Evolutionary conservation across 2,329 filamentous ascomycete species (phyloP), one percentile per base, ranked within the genome.

Genomic region (Lachnum nothofagi): DNA sequence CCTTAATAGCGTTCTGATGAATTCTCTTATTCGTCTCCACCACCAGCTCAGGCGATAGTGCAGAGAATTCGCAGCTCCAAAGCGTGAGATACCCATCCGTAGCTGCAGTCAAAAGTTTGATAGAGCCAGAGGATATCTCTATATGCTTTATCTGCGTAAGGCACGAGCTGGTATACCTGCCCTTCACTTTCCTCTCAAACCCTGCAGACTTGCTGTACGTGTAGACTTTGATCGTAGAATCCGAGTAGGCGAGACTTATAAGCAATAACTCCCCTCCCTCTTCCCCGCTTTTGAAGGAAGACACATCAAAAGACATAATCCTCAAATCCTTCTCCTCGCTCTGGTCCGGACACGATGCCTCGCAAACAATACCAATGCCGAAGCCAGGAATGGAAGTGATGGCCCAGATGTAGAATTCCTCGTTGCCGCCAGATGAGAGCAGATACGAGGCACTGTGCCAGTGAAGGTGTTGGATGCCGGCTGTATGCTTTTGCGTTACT

Each of bases 381-480:
- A 63, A 63, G 31, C 48, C 79, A 68, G 1, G 74, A 71, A 22
- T 81, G 73, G 5, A 86, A 65, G 9, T 63, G 62, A 40, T 72
- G 34, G 79, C 77, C 91, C 93, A 98, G 9, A 91, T 77, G 59
- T 85, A 91, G 55, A 97, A 85, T 67, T 98, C 91, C 65, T 96
- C 91, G 52, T 82, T 84, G 0, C 91, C 93, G 5, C 81, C 89
- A 60, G 88, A 91, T 56, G 88, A 95, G 64, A 97, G 86, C 2
- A 98, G 77, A 58, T 85, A 86, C 8, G 56, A 44, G 14, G 56
- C 49, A 40, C 79, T 76, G 1, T 86, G 81, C 88, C 89, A 97
- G 51, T 77, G 77, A 7, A 67, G 55, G 29, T 65, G 52, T 65
- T 96, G 91, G 6, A 97, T 80, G 0, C 91, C 93, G 0, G 89